Base-by-base conservation (phyloP, 768 basidiomycete genomes). In the Filobasidium wieringae region DNA sequence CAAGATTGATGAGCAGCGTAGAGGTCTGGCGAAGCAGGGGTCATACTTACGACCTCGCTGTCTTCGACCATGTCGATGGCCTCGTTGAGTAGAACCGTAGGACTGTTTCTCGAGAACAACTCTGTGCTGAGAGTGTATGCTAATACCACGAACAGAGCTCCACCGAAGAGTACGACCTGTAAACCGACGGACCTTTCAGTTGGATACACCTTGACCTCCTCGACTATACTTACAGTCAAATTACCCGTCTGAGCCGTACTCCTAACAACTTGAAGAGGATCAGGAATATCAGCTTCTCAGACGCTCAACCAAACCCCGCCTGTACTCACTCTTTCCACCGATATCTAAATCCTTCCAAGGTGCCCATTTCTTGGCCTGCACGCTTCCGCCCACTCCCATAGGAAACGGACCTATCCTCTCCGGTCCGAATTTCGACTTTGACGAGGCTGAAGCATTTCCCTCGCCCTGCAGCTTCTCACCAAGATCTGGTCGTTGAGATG, bases 101-200 rank as follows among this genome's bases (percentile, higher is more conserved):
- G 72, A 14, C 68, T 70, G 59, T 73, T 73, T 45, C 59, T 66
- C 7, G 72, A 70, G 58, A 73, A 73, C 17, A 73, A 58, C 60
- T 73, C 72, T 27, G 70, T 70, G 0, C 69, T 69, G 2, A 73
- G 58, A 0, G 72, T 65, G 34, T 72, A 63, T 3, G 72, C 63
- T 19, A 73, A 62, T 24, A 73, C 55, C 50, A 66, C 64, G 63
- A 73, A 70, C 7, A 73, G 58, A 1, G 62, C 64, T 9, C 68
- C 69, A 49, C 72, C 72, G 29, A 73, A 29, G 12, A 72, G 26
- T 41, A 73, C 69, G 29, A 73, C 70, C 60, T 61, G 55, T 7
- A 3, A 22, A n/a, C 9, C 30, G 17, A n/a, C 27, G 31, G 26
- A n/a, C 50, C 34, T 36, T 7, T 32, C 27, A 29, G n/a, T 4